A percentile compares a stretch with the other conserved stretches of the same genome.
phyloP scores from a whole-genome alignment of 129 eudicot species.

The Flaveria linearis region DNA sequence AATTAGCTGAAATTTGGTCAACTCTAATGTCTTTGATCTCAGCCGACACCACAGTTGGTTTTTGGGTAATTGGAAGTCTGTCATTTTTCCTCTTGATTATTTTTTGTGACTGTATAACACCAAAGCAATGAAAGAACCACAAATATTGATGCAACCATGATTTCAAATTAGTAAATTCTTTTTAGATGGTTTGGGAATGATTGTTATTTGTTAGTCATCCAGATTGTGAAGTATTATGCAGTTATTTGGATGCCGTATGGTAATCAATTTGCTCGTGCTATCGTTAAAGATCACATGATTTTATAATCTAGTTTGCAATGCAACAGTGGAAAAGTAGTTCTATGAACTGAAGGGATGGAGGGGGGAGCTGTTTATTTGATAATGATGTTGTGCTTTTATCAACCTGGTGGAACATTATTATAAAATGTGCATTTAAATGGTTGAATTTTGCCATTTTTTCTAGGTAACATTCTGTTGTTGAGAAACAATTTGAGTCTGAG shows the following conservation, averaged over 20 bases:
- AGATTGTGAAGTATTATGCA: slow-evolving; percentile 2
- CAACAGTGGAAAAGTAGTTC: neutral
- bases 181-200: neutral
- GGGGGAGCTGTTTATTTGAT: neutral
- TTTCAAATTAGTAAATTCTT: neutral
- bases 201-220: neutral
- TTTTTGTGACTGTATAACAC: slow-evolving; percentile 60
- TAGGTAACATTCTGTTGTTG: slow-evolving; percentile 79
- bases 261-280: slow-evolving; percentile 14
- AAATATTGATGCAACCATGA: neutral
- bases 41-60: slow-evolving; percentile 56
- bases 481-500: slow-evolving; percentile 75
- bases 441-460: slow-evolving; percentile 13
- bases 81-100: slow-evolving; percentile 50
- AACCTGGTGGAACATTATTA: neutral
- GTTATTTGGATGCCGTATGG: slow-evolving; percentile 13
- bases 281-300: slow-evolving; percentile 22
- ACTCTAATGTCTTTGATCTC: slow-evolving; percentile 82
- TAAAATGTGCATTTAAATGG: slow-evolving; percentile 1
- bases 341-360: slow-evolving; percentile 1
- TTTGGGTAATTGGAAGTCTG: slow-evolving; percentile 51
- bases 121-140: slow-evolving; percentile 52
- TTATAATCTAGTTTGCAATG: neutral
- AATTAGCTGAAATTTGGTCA: slow-evolving; percentile 61
- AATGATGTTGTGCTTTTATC: slow-evolving; percentile 5